These are phyloP conservation scores for Lasiodiplodia hormozganensis DNA, from an alignment of 2,329 filamentous ascomycete species.

Conservation along the genomic window DNA sequence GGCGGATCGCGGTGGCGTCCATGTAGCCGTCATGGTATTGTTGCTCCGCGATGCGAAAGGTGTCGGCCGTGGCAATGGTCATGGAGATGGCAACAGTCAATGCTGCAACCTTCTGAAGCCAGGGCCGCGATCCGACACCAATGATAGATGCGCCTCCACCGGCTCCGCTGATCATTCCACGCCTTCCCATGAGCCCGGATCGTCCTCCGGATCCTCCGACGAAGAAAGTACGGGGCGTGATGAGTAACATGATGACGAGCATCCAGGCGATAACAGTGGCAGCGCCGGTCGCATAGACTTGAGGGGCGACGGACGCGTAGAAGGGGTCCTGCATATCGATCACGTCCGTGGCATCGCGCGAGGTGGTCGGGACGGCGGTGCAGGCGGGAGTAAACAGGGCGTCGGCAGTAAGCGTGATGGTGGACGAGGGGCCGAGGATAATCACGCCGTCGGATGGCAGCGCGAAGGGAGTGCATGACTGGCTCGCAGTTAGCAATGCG, in stretches of 20 bases:
- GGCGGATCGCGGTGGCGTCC: conserved; percentile 77
- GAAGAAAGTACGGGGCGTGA: conserved; percentile 92
- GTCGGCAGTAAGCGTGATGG: conserved; percentile 65
- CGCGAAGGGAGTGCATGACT: conserved; percentile 68
- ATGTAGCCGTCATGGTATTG: conserved; percentile 83
- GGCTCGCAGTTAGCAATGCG: conserved; percentile 17
- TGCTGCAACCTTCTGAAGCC: conserved; percentile 79
- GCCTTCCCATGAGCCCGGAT: conserved; percentile 78
- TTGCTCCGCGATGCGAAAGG: conserved; percentile 79
- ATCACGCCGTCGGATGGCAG: conserved; percentile 66
- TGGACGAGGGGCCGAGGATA: conserved; percentile 59
- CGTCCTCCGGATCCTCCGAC: conserved; percentile 72
- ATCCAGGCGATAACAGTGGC: conserved; percentile 92
- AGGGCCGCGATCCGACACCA: conserved; percentile 88
- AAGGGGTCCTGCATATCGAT: conserved; percentile 81
- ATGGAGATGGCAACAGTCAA: conserved; percentile 77
- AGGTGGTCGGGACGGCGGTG: conserved; percentile 36
- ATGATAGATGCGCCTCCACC: conserved; percentile 68
- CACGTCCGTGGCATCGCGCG: conserved; percentile 49
- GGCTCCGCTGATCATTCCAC: conserved; percentile 85
- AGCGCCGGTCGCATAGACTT: conserved; percentile 90
- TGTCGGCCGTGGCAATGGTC: conserved; percentile 91
- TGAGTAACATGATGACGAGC: conserved; percentile 90
- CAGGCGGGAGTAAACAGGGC: conserved; percentile 68
- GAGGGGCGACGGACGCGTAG: conserved; percentile 90